Base-by-base conservation (phyloP, 495 filamentous ascomycete species). In the Tuber umbilicatum region DNA sequence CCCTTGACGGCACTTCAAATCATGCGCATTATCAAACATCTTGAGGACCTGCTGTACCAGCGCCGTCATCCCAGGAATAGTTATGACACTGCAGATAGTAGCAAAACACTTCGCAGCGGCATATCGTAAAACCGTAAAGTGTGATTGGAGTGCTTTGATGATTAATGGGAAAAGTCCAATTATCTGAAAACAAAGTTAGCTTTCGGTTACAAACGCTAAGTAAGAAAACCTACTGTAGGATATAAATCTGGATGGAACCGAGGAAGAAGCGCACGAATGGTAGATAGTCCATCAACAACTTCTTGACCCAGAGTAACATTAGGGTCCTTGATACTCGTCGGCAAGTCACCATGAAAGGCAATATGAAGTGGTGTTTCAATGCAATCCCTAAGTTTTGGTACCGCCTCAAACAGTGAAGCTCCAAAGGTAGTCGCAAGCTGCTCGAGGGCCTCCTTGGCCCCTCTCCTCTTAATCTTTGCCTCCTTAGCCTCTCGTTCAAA, bases 101-200 rank as follows among this genome's bases (percentile, higher is more conserved):
- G 96, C 95, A 82, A 99, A 90, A 82, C 96, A 98, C 83, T 99
- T 99, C 16, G 95, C 96, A 43, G 95, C 95, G 80, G 94, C 93
- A 83, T 99, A 99, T 68, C 95, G 89, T 83, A 98, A 92, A 0
- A 99, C 91, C 17, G 94, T 94, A 14, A 97, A 86, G 75, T 90
- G 87, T 16, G 92, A 97, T 78, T 92, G 93, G 21, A 99, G 86
- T 3, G 91, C 94, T 82, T 91, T 94, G 82, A 91, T 90, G 70
- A 98, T 88, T 68, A 93, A 86, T n/a, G 95, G 94, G 83, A 97
- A 89, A 73, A 97, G 87, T 40, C 87, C 86, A 81, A 93, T 87
- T 42, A 99, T 89, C 55, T 64, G 55, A 35, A 64, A 64, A 35
- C 12, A 17, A 64, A 35, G 14, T 64, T 31, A 64, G 31, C 55